phyloP scores from a whole-genome alignment of 208 protist genomes.

The Willaertia magna region DNA sequence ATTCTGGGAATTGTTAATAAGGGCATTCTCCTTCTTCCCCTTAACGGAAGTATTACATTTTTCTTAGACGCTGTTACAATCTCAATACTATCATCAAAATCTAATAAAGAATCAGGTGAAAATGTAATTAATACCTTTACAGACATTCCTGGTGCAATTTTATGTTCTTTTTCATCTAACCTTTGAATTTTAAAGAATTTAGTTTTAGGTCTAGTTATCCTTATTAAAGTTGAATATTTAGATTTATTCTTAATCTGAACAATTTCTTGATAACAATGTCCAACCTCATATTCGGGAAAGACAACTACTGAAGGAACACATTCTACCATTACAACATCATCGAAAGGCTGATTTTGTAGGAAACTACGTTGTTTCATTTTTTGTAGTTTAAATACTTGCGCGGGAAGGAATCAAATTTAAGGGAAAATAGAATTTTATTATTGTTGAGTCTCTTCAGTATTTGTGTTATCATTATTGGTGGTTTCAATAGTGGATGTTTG shows the following conservation, averaged over 20 bases:
- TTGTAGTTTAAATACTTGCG: too few species aligned
- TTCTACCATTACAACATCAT: neutral
- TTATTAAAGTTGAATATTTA: neutral
- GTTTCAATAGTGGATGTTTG: too few species aligned
- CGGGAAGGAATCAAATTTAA: too few species aligned
- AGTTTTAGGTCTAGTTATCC: neutral
- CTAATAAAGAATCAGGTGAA: neutral
- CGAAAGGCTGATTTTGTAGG: neutral
- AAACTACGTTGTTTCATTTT: too few species aligned
- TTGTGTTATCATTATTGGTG: too few species aligned
- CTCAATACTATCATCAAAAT: neutral
- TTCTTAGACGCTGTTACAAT: neutral
- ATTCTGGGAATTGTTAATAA: neutral
- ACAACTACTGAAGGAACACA: neutral
- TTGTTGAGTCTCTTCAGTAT: too few species aligned
- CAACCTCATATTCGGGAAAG: neutral
- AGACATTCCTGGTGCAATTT: neutral
- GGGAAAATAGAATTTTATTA: too few species aligned
- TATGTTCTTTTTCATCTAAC: neutral
- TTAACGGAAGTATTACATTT: neutral
- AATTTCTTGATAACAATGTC: neutral
- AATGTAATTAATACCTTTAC: neutral
- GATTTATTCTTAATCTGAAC: neutral
- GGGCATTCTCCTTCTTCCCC: neutral
- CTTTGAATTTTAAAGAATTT: neutral